Evolutionary conservation across 2,329 filamentous ascomycete genomes (phyloP).

Genomic region (Thielaviopsis musarum): DNA sequence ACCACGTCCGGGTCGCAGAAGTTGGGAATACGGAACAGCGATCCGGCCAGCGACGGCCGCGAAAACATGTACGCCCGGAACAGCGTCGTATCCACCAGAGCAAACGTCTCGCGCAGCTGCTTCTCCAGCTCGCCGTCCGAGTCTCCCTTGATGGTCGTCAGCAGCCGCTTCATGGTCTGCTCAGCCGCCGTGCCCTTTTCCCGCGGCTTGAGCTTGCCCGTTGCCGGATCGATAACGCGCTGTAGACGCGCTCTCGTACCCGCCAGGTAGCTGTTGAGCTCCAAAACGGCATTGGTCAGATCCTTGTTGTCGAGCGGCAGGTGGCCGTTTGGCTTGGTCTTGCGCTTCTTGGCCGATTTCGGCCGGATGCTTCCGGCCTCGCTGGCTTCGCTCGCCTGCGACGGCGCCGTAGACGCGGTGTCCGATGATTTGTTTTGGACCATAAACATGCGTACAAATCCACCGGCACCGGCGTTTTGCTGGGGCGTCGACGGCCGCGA

Average conservation of each 20-base stretch:
- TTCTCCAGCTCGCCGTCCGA: conserved; percentile 47
- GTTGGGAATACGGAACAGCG: conserved; percentile 87
- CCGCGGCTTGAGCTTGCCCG: conserved; percentile 41
- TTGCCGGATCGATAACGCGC: conserved; percentile 43
- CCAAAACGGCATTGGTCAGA: conserved; percentile 61
- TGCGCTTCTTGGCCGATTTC: conserved; percentile 17
- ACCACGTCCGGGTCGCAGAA: conserved; percentile 95
- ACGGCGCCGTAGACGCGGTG: conserved; percentile 19
- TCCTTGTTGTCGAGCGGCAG: conserved; percentile 60
- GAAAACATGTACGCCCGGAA: conserved; percentile 94
- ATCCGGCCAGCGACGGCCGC: conserved; percentile 65
- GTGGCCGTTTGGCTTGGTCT: conserved; percentile 30
- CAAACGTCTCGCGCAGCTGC: conserved; percentile 59
- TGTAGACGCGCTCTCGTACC: conserved; percentile 58
- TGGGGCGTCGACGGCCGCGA: conserved; percentile 8
- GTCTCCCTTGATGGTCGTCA: conserved; percentile 34
- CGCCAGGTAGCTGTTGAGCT: conserved; percentile 74
- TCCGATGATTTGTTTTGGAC: conserved; percentile 15
- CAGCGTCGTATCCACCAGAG: conserved; percentile 79
- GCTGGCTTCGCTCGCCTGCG: conserved; percentile 32
- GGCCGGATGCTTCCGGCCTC: conserved; percentile 34
- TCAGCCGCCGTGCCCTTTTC: conserved; percentile 28
- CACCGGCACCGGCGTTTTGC: conserved; percentile 20
- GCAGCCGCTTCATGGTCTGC: conserved; percentile 29
- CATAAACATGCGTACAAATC: conserved; percentile 39